phyloP scores from a whole-genome alignment of 805 yeast species.

The Yarrowia alimentaria region DNA sequence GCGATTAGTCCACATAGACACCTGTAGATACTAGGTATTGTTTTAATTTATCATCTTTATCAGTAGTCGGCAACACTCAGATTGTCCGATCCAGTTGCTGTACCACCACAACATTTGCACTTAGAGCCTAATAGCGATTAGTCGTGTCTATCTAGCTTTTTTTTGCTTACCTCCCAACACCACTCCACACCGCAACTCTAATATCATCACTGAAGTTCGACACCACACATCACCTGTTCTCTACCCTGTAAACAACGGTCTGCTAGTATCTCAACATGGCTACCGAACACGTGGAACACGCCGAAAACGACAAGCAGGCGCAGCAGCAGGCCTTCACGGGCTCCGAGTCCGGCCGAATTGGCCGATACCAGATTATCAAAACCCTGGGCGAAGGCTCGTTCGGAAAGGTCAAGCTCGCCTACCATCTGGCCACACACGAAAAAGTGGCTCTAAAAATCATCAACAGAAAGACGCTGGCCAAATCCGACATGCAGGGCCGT shows the following conservation, averaged over 20 bases:
- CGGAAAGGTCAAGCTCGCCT: conserved; percentile 89
- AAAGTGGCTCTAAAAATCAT: conserved; percentile 90
- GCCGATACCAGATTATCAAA: conserved; percentile 88
- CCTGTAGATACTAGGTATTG: neutral
- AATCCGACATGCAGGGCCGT: conserved; percentile 95
- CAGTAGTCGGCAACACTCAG: too few relatives aligned
- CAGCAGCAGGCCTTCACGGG: conserved; percentile 33
- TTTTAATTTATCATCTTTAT: too few relatives aligned
- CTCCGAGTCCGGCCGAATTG: conserved; percentile 52
- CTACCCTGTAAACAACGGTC: neutral
- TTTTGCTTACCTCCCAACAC: too few relatives aligned
- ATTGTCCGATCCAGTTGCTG: neutral
- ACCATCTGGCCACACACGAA: conserved; percentile 84
- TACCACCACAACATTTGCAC: neutral
- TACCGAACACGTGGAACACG: conserved; percentile 27
- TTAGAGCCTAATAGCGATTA: too few relatives aligned
- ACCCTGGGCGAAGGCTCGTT: conserved; percentile 95
- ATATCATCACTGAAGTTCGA: conserved; percentile 10
- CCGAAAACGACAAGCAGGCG: conserved; percentile 15
- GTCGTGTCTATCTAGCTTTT: too few relatives aligned
- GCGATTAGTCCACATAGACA: too few relatives aligned
- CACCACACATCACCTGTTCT: neutral
- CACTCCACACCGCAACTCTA: conserved; percentile 21
- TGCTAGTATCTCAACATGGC: conserved; percentile 18
- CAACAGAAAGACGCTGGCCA: conserved; percentile 86